Evolutionary conservation across 2,329 filamentous ascomycete genomes (phyloP), one percentile per base, ranked within the genome.

Genomic region (Aspergillus uvarum): DNA sequence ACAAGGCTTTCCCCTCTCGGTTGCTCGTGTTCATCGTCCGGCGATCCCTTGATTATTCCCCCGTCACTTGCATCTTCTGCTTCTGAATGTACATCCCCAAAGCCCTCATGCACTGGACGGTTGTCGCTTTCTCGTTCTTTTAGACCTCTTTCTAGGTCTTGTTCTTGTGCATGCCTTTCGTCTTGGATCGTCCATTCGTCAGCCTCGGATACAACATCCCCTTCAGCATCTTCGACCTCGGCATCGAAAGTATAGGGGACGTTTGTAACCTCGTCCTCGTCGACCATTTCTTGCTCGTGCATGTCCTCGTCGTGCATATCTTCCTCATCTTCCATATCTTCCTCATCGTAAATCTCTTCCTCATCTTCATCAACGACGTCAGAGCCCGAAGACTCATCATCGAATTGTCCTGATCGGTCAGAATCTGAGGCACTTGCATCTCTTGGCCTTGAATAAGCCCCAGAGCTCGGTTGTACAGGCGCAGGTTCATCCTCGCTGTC

Each of bases 401-500:
- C 57, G 0, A n/a, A 32, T 24, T 54, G 47, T 49, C 16, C 19
- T 6, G 54, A 51, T 52, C 51, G 49, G 42, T 58, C 55, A 11
- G 47, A n/a, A 19, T 62, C 50, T 19, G 16, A 47, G 19, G 19
- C 7, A 24, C 16, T 22, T 11, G 11, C 16, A 21, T 10, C 35
- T 38, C 4, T 10, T 2, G 24, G 7, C 47, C 22, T 35, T 60
- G 54, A 38, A 4, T 44, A 5, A 12, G 42, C 16, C 12, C 35
- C 19, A 11, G 50, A n/a, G 14, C 48, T 51, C 26, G 24, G 19
- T 21, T 52, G 61, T 26, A 44, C 22, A 47, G 59, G 16, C 11
- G 59, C 53, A 48, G 65, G 63, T 54, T 78, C 76, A 54, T 77
- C 73, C 31, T 78, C 75, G 57, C 75, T 78, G 58, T 78, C 77